Conservation (phyloP, 2,329 filamentous ascomycete genomes). For the Penicillium fuscoglaucum region DNA sequence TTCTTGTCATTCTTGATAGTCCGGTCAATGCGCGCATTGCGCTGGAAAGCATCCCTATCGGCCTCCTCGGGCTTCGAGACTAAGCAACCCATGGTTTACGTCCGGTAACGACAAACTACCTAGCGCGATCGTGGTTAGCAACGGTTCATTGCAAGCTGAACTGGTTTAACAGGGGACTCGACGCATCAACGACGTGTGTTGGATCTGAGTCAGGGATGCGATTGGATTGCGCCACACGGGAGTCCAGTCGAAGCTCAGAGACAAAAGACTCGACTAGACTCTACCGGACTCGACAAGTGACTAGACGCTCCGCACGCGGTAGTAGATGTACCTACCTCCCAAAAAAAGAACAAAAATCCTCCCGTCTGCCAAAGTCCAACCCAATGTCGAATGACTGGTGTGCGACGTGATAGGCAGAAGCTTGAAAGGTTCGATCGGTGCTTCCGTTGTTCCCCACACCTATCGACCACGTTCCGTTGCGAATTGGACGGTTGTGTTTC, state of each 20-base stretch:
- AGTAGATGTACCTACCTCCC: slow-evolving; percentile 11
- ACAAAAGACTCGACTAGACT: slow-evolving; percentile 11
- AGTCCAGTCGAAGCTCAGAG: slow-evolving; percentile 10
- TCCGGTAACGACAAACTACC: slow-evolving; percentile 6
- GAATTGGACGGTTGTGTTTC: slow-evolving; percentile 20
- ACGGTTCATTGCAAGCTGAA: slow-evolving; percentile 4
- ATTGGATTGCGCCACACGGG: slow-evolving; percentile 12
- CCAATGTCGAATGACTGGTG: not conserved
- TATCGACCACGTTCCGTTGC: slow-evolving; percentile 23
- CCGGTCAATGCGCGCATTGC: slow-evolving; percentile 74
- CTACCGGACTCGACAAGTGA: not conserved
- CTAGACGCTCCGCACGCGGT: not conserved
- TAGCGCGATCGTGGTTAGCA: slow-evolving; percentile 12
- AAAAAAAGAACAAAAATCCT: not conserved
- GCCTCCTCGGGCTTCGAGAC: slow-evolving; percentile 43
- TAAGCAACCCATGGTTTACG: slow-evolving; percentile 46
- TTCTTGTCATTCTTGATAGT: slow-evolving; percentile 85
- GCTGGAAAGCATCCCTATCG: slow-evolving; percentile 45
- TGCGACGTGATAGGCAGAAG: slow-evolving; percentile 8
- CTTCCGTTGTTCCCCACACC: slow-evolving; percentile 23
- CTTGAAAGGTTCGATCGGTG: slow-evolving; percentile 18
- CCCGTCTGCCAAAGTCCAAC: slow-evolving; percentile 5
- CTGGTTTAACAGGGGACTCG: not conserved
- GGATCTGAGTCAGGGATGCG: slow-evolving; percentile 28
- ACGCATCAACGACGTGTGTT: slow-evolving; percentile 2